Base-by-base conservation (phyloP, 1,284 basidiomycete genomes). In the Somion occarium region DNA sequence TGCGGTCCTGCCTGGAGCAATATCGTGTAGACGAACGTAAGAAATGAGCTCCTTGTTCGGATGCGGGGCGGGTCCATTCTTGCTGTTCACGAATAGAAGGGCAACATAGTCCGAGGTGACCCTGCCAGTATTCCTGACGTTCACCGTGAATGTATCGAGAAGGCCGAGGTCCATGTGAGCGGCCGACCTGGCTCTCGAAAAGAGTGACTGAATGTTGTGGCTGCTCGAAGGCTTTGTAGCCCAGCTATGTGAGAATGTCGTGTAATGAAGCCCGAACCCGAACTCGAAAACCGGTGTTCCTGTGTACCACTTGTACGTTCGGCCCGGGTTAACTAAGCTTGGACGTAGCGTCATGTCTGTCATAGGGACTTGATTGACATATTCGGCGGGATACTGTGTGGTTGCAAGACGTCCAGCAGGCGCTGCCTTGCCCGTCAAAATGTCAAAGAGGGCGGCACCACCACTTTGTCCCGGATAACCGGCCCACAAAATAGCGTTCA, bases 271-370 rank as follows among this genome's bases (percentile, higher is more conserved):
- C 11, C 79, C 79, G 46, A 70, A 69, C 20, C 78, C 78, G 56
- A 78, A 81, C 47, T 73, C 70, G 59, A 72, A 77, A 15, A 79
- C 66, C 5, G 78, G 73, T 18, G 68, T 69, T 20, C 72, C 76
- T 18, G 67, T 70, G 66, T 74, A 81, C 79, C 78, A 80, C 55
- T 74, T 77, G 65, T 82, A 82, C 12, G 79, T 81, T 38, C 79
- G 71, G 5, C 80, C 79, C 0, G 79, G 78, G 53, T 71, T 76
- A 42, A 68, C 69, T 39, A 62, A 56, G 54, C 68, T 73, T 9
- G 79, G 75, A 27, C 76, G 77, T 25, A 81, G 65, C 9, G 61
- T 67, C 79, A 82, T 81, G 64, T 81, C 74, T 4, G 79, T 80
- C 78, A 81, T 79, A 1, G 70, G 68, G 20, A 81, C 68, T 56